Evolutionary conservation across 2,329 filamentous ascomycete genomes (phyloP).

Genomic region (Trichophyton verrucosum): DNA sequence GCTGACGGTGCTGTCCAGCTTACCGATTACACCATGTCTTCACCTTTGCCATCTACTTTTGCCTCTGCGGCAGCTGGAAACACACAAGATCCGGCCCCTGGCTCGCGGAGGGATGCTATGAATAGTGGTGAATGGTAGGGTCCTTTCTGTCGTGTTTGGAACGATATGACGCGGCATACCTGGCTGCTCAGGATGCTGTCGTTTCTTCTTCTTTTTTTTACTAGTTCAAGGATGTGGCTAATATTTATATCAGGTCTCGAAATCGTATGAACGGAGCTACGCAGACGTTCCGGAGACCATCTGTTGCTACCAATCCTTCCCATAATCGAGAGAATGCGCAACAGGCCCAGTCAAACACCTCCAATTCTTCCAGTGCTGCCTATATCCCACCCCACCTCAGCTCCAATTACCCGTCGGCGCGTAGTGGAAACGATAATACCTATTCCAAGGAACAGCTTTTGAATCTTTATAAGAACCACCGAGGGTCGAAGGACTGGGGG

Average conservation of each 20-base stretch:
- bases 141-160: not conserved
- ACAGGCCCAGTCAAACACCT: constrained; percentile 25
- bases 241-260: constrained; percentile 36
- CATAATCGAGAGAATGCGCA: constrained; percentile 33
- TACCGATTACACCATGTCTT: constrained; percentile 44
- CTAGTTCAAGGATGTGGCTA: not conserved
- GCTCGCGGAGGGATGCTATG: constrained; percentile 46
- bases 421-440: constrained; percentile 44
- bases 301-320: constrained; percentile 44
- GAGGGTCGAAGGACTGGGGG: constrained; percentile 41
- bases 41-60: constrained; percentile 70
- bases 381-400: constrained; percentile 52
- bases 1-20: constrained; percentile 7
- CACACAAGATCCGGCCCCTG: constrained; percentile 48
- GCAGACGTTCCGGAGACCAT: constrained; percentile 54
- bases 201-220: not conserved
- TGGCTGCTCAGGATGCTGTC: not conserved
- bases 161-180: too few relatives aligned
- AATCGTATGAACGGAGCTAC: constrained; percentile 52
- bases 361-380: constrained; percentile 32
- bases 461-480: constrained; percentile 53
- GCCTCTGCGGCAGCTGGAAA: constrained; percentile 72
- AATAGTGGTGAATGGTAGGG: constrained; percentile 62
- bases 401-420: constrained; percentile 37
- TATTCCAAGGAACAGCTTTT: constrained; percentile 73